Base-by-base conservation (phyloP, 208 protist genomes). In the Naegleria lovaniensis region DNA sequence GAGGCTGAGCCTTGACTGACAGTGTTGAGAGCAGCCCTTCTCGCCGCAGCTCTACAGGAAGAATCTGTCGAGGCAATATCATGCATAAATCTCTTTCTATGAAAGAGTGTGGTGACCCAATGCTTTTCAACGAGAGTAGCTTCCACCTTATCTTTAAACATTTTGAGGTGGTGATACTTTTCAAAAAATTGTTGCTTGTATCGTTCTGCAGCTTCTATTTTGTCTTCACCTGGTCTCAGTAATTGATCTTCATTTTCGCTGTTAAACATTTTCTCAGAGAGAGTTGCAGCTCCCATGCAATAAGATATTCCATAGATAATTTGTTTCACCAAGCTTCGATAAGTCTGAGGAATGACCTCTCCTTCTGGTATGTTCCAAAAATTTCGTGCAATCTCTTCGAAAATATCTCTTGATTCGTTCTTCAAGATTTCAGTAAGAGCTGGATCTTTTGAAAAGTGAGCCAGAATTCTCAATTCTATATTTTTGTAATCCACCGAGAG, bases 11-110 rank as follows among this genome's bases (percentile, higher is more conserved):
- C 93, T 85, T 94, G 93, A 83, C 83, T 92, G 5, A 91, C 33
- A 89, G 91, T 88, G 48, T 96, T 95, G 1, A 97, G 91, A 6
- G 93, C 92, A n/a, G 89, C 90, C 90, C 97, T 96, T 93, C 94
- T 95, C 92, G 33, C 94, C 90, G 92, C 94, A 94, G 16, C 93
- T 88, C 75, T 95, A 93, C 48, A 40, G 43, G 87, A 29, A 79
- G 93, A 91, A 38, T 92, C 88, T 15, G 88, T 91, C 15, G 96
- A 92, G 91, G 94, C 22, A 36, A 88, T 85, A n/a, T 55, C 75
- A 29, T 90, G 58, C 5, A 94, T 41, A 89, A 85, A 93, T 59
- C 93, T 89, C 67, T 75, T 92, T 51, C 93, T n/a, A 19, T 76
- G 85, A 15, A 22, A 75, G 5, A 94, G n/a, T 5, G 93, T 94